Percentiles rank a stretch among this genome's conserved stretches.
These are phyloP conservation scores for Ceratocystis cacaofunesta DNA, from an alignment of 2,329 filamentous ascomycete species.

Conservation along the genomic window DNA sequence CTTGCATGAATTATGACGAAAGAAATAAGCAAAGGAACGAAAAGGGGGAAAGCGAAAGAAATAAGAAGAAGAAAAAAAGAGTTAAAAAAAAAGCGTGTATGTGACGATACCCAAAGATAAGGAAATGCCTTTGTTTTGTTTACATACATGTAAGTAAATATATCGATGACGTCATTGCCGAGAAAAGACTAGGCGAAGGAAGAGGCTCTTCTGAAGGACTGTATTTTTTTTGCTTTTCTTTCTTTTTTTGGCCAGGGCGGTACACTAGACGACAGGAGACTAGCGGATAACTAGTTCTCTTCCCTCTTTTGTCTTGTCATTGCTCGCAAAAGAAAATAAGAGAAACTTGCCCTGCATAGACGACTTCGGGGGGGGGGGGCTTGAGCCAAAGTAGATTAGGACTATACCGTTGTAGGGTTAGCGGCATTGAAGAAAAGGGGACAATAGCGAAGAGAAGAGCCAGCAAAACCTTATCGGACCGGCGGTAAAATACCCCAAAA, in stretches of 20 bases:
- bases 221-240: background rate
- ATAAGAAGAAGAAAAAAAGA: background rate
- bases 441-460: background rate
- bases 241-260: background rate
- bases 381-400: background rate
- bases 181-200: background rate
- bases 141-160: background rate
- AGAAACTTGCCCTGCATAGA: too few relatives aligned
- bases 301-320: background rate
- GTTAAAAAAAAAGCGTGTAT: background rate
- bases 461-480: background rate
- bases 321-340: background rate
- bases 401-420: background rate
- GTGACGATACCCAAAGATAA: background rate
- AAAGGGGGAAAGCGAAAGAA: background rate
- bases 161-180: background rate
- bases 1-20: background rate
- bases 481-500: background rate
- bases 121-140: background rate
- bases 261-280: background rate
- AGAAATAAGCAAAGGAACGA: background rate
- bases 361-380: too few relatives aligned
- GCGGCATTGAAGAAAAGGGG: background rate
- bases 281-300: background rate
- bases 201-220: background rate